phyloP scores from a whole-genome alignment of 1,284 basidiomycete species.

The Moesziomyces parantarcticus region DNA sequence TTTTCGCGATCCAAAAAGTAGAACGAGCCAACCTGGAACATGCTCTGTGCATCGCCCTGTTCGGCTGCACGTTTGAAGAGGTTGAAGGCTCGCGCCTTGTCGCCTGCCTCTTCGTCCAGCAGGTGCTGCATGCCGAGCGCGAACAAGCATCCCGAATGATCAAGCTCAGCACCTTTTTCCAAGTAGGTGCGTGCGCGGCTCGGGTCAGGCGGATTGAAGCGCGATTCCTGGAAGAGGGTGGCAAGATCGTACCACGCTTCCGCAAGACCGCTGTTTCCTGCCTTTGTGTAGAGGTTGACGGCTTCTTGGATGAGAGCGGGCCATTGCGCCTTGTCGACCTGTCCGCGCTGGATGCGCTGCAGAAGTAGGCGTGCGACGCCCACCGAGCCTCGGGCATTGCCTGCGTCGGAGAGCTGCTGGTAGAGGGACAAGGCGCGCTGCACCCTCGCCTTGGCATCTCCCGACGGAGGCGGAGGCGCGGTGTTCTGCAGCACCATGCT shows the following conservation, averaged over 20 bases:
- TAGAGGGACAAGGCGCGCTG: constrained; percentile 47
- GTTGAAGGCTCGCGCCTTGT: constrained; percentile 30
- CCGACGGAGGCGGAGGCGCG: constrained; percentile 26
- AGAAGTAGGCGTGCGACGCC: constrained; percentile 53
- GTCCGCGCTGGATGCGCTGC: constrained; percentile 30
- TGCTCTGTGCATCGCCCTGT: constrained; percentile 56
- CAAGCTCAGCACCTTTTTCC: constrained; percentile 47
- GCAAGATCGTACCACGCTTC: constrained; percentile 62
- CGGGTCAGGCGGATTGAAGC: constrained; percentile 38
- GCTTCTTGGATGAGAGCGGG: constrained; percentile 31
- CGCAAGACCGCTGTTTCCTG: constrained; percentile 51
- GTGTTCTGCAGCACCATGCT: constrained; percentile 57
- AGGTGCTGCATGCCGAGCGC: constrained; percentile 37
- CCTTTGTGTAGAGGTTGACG: constrained; percentile 46
- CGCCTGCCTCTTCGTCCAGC: constrained; percentile 9
- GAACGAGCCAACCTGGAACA: constrained; percentile 57
- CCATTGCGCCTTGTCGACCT: constrained; percentile 26
- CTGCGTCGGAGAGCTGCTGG: constrained; percentile 45
- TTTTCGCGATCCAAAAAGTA: constrained; percentile 49
- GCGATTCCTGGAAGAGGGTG: constrained; percentile 35
- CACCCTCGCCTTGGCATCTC: constrained; percentile 17
- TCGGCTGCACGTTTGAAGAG: constrained; percentile 57
- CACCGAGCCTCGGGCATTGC: constrained; percentile 48
- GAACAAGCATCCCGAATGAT: constrained; percentile 33
- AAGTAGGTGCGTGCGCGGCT: constrained; percentile 30